phyloP scores from a whole-genome alignment of 768 basidiomycete species.

The Amanita polypyramis region DNA sequence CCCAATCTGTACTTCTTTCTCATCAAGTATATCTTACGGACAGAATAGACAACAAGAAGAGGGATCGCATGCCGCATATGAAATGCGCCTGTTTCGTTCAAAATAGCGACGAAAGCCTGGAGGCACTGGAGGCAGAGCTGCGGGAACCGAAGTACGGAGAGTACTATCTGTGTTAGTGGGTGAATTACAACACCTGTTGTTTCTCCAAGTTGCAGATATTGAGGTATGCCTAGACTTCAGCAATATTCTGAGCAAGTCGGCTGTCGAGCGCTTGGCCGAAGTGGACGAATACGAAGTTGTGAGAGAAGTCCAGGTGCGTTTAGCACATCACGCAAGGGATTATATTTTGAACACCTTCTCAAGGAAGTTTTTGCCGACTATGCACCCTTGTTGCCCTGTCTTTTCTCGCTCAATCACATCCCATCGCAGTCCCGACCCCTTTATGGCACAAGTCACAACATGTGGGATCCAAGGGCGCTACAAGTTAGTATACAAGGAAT shows the following conservation, averaged over 20 bases:
- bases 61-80: conserved; percentile 92
- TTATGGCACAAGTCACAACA: conserved; percentile 60
- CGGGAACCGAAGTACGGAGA: conserved; percentile 91
- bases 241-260: conserved; percentile 79
- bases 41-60: conserved; percentile 87
- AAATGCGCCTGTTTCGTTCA: conserved; percentile 95
- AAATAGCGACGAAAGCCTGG: conserved; percentile 71
- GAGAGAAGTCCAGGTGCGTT: conserved; percentile 83
- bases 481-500: conserved; percentile 75
- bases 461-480: conserved; percentile 69
- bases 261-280: conserved; percentile 88
- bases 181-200: conserved; percentile 35
- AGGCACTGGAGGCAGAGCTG: conserved; percentile 75
- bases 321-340: not conserved
- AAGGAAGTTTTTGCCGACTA: conserved; percentile 99
- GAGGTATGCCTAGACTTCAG: conserved; percentile 68
- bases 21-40: conserved; percentile 98
- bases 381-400: conserved; percentile 70
- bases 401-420: conserved; percentile 79
- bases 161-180: conserved; percentile 98
- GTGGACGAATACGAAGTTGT: conserved; percentile 96
- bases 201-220: conserved; percentile 11
- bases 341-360: not conserved
- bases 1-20: conserved; percentile 85
- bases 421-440: conserved; percentile 55